phyloP scores from a whole-genome alignment of 2,329 filamentous ascomycete species.

The Fusarium albidum region DNA sequence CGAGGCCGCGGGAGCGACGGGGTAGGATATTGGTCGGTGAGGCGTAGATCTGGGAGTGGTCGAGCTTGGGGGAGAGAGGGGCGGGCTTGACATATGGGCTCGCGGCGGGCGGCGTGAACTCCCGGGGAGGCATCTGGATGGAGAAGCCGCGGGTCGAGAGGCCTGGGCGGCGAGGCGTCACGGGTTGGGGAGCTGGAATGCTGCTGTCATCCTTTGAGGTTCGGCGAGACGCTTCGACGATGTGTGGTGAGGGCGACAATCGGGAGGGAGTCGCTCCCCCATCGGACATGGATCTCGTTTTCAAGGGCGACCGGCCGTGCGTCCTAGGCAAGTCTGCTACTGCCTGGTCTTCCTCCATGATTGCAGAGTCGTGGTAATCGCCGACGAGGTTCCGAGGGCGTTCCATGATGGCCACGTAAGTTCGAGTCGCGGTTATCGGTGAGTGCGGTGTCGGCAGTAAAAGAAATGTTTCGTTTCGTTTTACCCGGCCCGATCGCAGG shows the following conservation, averaged over 20 bases:
- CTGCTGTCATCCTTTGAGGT: conserved; percentile 74
- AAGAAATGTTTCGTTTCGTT: conserved; percentile 4
- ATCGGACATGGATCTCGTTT: conserved; percentile 72
- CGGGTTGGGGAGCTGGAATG: conserved; percentile 60
- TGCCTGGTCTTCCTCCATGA: conserved; percentile 43
- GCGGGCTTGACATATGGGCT: conserved; percentile 59
- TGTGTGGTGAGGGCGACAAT: conserved; percentile 66
- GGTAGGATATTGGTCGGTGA: conserved; percentile 89
- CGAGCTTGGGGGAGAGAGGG: conserved; percentile 86
- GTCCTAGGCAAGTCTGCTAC: conserved; percentile 16
- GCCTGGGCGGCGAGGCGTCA: conserved; percentile 76
- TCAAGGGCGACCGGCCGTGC: conserved; percentile 53
- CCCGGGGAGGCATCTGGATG: conserved; percentile 46
- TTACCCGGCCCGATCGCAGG: conserved; percentile 28
- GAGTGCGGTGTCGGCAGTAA: conserved; percentile 2
- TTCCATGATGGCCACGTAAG: conserved; percentile 26
- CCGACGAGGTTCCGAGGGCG: conserved; percentile 24
- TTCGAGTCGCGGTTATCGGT: conserved; percentile 2
- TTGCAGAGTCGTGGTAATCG: conserved; percentile 45
- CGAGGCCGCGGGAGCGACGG: conserved; percentile 85
- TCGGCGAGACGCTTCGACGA: conserved; percentile 61
- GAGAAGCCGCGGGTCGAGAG: conserved; percentile 68
- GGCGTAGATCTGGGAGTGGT: conserved; percentile 84
- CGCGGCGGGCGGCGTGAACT: conserved; percentile 48
- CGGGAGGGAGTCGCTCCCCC: conserved; percentile 63